Conservation (phyloP, 345 rosid genomes). For the Abelmoschus esculentus region DNA sequence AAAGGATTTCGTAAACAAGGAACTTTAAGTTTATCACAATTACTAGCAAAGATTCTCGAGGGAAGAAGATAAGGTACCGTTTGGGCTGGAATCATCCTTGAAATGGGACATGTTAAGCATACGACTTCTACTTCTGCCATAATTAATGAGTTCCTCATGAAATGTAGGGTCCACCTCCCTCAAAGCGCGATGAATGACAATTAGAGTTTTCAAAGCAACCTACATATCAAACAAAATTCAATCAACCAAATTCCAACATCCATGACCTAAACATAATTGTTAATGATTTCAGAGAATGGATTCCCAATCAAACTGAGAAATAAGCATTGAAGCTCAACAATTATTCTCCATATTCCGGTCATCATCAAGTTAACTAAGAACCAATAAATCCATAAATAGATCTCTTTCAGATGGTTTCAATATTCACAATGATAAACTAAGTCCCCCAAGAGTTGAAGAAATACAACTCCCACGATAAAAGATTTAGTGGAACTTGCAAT, state of each 20-base stretch:
- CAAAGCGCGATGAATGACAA: constrained; percentile 89
- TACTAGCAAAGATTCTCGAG: background rate
- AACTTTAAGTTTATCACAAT: background rate
- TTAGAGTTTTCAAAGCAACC: constrained; percentile 93
- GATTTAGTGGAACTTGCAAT: background rate
- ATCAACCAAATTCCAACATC: background rate
- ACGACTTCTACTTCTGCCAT: constrained; percentile 82
- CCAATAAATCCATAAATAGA: too few relatives aligned
- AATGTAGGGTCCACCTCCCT: constrained; percentile 98
- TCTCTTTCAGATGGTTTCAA: too few relatives aligned
- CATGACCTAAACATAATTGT: background rate
- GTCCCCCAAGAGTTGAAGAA: too few relatives aligned
- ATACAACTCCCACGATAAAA: too few relatives aligned
- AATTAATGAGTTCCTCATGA: constrained; percentile 90
- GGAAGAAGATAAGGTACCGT: constrained; percentile 37
- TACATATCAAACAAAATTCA: constrained; percentile 20
- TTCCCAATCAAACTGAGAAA: too few relatives aligned
- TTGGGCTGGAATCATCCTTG: constrained; percentile 95
- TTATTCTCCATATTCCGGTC: too few relatives aligned
- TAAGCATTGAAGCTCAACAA: too few relatives aligned
- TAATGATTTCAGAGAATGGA: constrained; percentile 4
- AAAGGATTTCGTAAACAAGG: constrained; percentile 13
- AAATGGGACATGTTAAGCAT: constrained; percentile 98
- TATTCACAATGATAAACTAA: too few relatives aligned
- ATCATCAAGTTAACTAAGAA: too few relatives aligned